Conservation (phyloP, 768 basidiomycete species). For the Tylopilus rubrobrunneus region DNA sequence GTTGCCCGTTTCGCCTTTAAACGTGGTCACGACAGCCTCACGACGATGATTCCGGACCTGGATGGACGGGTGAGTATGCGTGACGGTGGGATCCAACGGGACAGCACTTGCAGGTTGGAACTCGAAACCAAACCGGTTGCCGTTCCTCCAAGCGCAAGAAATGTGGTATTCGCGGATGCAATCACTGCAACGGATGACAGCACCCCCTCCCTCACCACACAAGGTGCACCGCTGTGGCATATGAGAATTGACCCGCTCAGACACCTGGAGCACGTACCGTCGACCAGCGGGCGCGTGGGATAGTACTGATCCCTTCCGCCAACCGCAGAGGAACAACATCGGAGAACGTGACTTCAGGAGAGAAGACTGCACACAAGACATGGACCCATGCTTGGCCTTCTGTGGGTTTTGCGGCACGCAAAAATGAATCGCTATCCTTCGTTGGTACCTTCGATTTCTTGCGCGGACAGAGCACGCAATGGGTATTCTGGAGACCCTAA, state of each 20-base stretch:
- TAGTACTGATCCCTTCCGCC: constrained; percentile 82
- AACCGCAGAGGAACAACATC: constrained; percentile 67
- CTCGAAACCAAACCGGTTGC: constrained; percentile 90
- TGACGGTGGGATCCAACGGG: background rate
- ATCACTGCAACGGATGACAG: constrained; percentile 79
- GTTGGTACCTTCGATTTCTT: constrained; percentile 31
- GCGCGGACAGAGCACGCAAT: constrained; percentile 82
- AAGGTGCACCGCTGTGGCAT: constrained; percentile 62
- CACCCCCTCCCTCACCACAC: constrained; percentile 70
- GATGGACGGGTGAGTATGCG: background rate
- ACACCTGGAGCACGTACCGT: constrained; percentile 45
- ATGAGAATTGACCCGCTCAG: constrained; percentile 5
- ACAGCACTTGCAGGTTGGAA: constrained; percentile 63
- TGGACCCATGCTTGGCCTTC: constrained; percentile 95
- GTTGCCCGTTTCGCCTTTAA: constrained; percentile 73
- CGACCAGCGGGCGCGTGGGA: constrained; percentile 69
- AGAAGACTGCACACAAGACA: constrained; percentile 83
- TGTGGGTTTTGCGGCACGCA: constrained; percentile 82
- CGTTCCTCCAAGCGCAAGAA: constrained; percentile 85
- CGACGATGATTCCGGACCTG: constrained; percentile 78
- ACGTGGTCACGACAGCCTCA: constrained; percentile 63
- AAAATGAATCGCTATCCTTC: constrained; percentile 56
- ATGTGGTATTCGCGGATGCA: constrained; percentile 80
- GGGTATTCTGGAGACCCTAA: constrained; percentile 52
- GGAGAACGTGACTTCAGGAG: constrained; percentile 79